phyloP scores from a whole-genome alignment of 179 eudicot species.

The Sideroxylon spinosum region DNA sequence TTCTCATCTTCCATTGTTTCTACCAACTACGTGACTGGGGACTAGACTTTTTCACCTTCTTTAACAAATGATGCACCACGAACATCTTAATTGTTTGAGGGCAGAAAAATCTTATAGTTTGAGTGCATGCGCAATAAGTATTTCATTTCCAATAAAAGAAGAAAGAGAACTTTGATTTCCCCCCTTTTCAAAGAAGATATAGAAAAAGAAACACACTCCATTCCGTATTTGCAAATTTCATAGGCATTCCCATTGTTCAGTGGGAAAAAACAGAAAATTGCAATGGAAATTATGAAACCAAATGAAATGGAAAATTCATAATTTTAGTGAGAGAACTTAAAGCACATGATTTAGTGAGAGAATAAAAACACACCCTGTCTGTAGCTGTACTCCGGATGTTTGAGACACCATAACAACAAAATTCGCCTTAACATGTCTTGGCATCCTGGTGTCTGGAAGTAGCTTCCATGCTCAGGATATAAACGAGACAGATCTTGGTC shows the following conservation, averaged over 20 bases:
- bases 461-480: constrained; percentile 91
- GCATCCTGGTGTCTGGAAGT: constrained; percentile 87
- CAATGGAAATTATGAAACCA: background rate
- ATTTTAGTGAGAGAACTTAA: constrained; percentile 2
- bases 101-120: too few species aligned
- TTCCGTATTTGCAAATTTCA: background rate
- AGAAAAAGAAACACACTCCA: background rate
- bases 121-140: too few species aligned
- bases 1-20: too few species aligned
- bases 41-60: background rate
- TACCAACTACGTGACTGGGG: too few species aligned
- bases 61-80: background rate
- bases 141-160: background rate
- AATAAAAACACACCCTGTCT: constrained; percentile 67
- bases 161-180: background rate
- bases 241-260: background rate
- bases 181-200: background rate
- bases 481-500: constrained; percentile 94
- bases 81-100: background rate
- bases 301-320: background rate
- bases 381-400: constrained; percentile 90
- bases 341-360: background rate
- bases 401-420: constrained; percentile 87
- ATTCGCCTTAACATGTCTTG: constrained; percentile 89
- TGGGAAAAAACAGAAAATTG: background rate